Evolutionary conservation across 2,329 filamentous ascomycete species (phyloP).

Genomic region (Claviceps humidiphila): DNA sequence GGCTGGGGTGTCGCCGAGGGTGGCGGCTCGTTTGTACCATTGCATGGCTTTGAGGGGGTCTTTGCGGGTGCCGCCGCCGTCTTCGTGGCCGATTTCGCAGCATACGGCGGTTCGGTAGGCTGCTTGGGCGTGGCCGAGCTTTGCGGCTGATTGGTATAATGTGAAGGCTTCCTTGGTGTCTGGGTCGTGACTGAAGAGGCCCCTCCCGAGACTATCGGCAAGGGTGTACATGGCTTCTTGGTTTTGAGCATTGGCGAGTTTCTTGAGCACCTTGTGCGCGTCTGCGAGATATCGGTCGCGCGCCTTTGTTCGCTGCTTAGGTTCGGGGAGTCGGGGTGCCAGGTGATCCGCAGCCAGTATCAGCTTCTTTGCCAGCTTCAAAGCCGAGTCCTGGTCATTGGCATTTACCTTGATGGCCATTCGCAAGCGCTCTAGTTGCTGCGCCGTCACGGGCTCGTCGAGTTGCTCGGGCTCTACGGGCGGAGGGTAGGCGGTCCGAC

Average conservation of each 20-base stretch:
- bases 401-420: slow-evolving; percentile 57
- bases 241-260: slow-evolving; percentile 60
- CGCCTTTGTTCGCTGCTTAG: slow-evolving; percentile 58
- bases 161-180: slow-evolving; percentile 89
- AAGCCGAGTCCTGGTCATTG: slow-evolving; percentile 54
- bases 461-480: slow-evolving; percentile 1
- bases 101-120: slow-evolving; percentile 94
- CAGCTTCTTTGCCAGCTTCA: slow-evolving; percentile 68
- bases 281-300: slow-evolving; percentile 77
- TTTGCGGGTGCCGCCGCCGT: slow-evolving; percentile 81
- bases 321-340: slow-evolving; percentile 49
- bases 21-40: slow-evolving; percentile 92
- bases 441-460: slow-evolving; percentile 51
- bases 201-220: slow-evolving; percentile 78
- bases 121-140: slow-evolving; percentile 70
- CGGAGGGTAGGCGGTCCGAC: background rate
- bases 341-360: slow-evolving; percentile 74
- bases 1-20: slow-evolving; percentile 77
- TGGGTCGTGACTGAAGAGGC: slow-evolving; percentile 61
- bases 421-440: slow-evolving; percentile 66
- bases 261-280: slow-evolving; percentile 84
- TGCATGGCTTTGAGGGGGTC: slow-evolving; percentile 92
- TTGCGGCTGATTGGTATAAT: slow-evolving; percentile 87
- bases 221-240: slow-evolving; percentile 86
- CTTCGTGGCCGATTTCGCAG: slow-evolving; percentile 90